Base-by-base conservation (phyloP, 352 stramenopile genomes). In the Pythium aphanidermatum region DNA sequence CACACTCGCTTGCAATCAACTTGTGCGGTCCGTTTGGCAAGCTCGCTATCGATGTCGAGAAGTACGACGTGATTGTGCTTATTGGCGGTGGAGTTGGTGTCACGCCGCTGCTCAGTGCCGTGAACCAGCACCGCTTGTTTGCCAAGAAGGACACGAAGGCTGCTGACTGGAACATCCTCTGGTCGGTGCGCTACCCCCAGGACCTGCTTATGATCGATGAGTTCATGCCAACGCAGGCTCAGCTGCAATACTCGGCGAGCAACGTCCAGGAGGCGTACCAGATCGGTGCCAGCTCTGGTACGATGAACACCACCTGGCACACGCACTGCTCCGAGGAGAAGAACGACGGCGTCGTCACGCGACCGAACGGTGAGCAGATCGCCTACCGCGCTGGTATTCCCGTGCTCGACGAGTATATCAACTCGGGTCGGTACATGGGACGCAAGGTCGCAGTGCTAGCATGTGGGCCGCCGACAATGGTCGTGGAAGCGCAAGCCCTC, bases 171-270 rank as follows among this genome's bases (percentile, higher is more conserved):
- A 69, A 74, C 38, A 62, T 81, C 4, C 4, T 84, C 29, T 92
- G 78, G 79, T 74, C 74, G 4, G 76, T 86, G 36, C 72, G 74
- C 13, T 40, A 70, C 17, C 56, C 61, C 4, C 56, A 75, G 16
- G 74, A 88, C 43, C 63, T 91, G 33, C 61, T 91, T 30, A 87
- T 86, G 72, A 69, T 75, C 46, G 79, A 88, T 24, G 27, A 77
- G 46, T 78, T 91, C 53, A 61, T 91, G 57, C 63, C 74, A 0
- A 71, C 71, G 5, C 53, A 80, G 26, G 49, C 60, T 8, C 60
- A 75, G 46, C 49, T 77, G 10, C 55, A 78, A 41, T 46, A 59
- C 26, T 34, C 42, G 10, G 54, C 52, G 16, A 31, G 32, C 4
- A 65, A 36, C 30, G 36, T 83, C 11, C 71, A 82, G 32, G 73